Evolutionary conservation across 2,329 filamentous ascomycete genomes (phyloP).

Genomic region (Leptosphaerulina australis): DNA sequence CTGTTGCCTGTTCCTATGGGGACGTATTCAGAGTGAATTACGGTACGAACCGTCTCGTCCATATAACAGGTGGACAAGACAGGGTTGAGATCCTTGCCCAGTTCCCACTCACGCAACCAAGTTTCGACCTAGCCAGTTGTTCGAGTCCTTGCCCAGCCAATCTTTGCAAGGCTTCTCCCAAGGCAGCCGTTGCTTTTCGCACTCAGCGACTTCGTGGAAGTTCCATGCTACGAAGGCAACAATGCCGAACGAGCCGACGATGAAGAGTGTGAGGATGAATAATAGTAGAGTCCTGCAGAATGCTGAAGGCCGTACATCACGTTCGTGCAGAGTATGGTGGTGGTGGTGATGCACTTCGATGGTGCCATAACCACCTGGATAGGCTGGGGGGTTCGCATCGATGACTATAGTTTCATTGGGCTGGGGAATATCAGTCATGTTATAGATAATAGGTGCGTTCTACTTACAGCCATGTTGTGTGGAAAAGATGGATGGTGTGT

Average conservation of each 20-base stretch:
- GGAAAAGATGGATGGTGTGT: not conserved
- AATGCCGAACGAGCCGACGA: slow-evolving; percentile 23
- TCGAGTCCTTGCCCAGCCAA: slow-evolving; percentile 29
- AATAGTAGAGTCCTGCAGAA: slow-evolving; percentile 25
- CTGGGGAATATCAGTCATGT: slow-evolving; percentile 1
- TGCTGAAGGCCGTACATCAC: slow-evolving; percentile 14
- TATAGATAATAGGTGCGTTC: not conserved
- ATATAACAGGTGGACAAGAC: no score
- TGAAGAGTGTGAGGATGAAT: slow-evolving; percentile 19
- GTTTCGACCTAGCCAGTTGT: slow-evolving; percentile 26
- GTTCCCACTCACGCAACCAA: not conserved
- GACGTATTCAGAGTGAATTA: no score
- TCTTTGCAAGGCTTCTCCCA: slow-evolving; percentile 35
- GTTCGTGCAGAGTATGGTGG: slow-evolving; percentile 20
- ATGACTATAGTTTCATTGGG: slow-evolving; percentile 17
- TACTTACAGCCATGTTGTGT: slow-evolving; percentile 13
- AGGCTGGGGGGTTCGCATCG: slow-evolving; percentile 27
- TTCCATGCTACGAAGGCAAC: slow-evolving; percentile 32
- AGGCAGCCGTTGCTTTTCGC: slow-evolving; percentile 31
- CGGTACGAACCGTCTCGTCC: no score
- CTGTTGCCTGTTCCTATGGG: no score
- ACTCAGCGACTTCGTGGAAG: slow-evolving; percentile 32
- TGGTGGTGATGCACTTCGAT: slow-evolving; percentile 32
- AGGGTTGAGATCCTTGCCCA: no score
- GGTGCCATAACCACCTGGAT: slow-evolving; percentile 29